phyloP scores from a whole-genome alignment of 306 rosid species.

The Quercus parvula region DNA sequence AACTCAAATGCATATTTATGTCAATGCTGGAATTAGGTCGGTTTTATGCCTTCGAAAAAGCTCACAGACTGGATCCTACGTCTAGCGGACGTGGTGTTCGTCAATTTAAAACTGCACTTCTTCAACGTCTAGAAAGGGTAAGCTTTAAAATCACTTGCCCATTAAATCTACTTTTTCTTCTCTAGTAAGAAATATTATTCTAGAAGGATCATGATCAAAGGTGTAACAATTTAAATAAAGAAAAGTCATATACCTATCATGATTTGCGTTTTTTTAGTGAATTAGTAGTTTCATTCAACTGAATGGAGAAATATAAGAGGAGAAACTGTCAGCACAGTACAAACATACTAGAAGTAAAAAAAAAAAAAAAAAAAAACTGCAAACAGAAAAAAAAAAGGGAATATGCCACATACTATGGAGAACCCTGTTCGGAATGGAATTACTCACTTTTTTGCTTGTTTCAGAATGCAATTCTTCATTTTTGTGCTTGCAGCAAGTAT shows the following conservation, averaged over 20 bases:
- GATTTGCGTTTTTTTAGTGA: neutral
- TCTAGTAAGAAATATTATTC: neutral
- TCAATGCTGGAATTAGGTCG: conserved; percentile 61
- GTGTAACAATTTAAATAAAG: neutral
- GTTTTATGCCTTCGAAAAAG: conserved; percentile 95
- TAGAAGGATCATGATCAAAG: neutral
- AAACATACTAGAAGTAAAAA: neutral
- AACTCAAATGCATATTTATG: conserved; percentile 16
- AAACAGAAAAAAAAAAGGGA: neutral
- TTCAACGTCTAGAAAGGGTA: conserved; percentile 94
- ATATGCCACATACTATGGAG: neutral
- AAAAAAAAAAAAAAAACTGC: too few species aligned
- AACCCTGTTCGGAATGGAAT: neutral
- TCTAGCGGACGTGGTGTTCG: conserved; percentile 98
- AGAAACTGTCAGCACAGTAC: neutral
- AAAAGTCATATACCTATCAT: neutral
- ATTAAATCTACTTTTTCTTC: conserved; percentile 1
- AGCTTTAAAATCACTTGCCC: conserved; percentile 21
- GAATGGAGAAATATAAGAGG: neutral
- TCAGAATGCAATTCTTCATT: too few species aligned
- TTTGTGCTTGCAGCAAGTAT: neutral
- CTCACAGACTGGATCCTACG: conserved; percentile 90
- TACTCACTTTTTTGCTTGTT: neutral
- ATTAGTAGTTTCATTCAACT: neutral
- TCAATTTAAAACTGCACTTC: conserved; percentile 97